These are phyloP conservation scores for Cadophora malorum DNA, from an alignment of 2,329 filamentous ascomycete species.

Conservation along the genomic window DNA sequence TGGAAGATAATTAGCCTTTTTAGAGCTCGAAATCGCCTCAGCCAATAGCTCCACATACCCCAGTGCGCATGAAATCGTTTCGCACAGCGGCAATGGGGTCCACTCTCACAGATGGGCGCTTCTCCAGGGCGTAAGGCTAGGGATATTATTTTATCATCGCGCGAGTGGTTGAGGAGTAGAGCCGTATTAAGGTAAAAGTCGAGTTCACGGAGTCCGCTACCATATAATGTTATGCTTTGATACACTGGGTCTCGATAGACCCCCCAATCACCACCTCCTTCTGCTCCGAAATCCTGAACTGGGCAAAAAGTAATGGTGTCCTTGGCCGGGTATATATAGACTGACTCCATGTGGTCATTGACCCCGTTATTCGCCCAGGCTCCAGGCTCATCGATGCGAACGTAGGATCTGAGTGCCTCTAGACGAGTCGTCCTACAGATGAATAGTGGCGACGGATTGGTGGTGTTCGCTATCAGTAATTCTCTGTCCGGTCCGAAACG, in stretches of 20 bases:
- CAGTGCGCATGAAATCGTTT: neutral
- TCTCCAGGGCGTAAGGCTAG: neutral
- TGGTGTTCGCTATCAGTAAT: neutral
- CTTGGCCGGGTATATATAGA: neutral
- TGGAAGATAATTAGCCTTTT: neutral
- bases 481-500: neutral
- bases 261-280: neutral
- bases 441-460: neutral
- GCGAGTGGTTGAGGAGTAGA: neutral
- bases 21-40: neutral
- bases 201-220: neutral
- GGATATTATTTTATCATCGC: neutral
- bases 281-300: neutral
- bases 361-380: no score
- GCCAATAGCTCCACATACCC: neutral
- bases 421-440: neutral
- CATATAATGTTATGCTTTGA: neutral
- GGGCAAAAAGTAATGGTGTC: neutral
- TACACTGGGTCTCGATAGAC: neutral
- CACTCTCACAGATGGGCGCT: neutral
- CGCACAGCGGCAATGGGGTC: neutral
- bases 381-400: neutral
- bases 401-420: neutral
- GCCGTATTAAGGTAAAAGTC: neutral
- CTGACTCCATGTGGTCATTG: neutral